Evolutionary conservation across 805 yeast species (phyloP), one percentile per base, ranked within the genome.

Genomic region (Candida fluviatilis): DNA sequence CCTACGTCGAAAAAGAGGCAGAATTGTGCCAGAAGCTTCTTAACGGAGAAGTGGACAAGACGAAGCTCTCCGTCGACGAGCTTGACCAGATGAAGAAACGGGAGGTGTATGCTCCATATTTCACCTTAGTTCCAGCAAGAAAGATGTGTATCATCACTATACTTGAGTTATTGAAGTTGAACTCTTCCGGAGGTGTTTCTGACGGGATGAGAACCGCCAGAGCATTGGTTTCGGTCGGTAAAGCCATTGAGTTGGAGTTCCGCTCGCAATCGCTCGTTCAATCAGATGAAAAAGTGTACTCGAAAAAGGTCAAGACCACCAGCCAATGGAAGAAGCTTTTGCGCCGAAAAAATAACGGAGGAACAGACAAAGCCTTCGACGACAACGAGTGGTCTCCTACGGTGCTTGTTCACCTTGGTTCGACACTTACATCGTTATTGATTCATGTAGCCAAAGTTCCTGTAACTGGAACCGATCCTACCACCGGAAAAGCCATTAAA

Each of bases 171-270:
- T 62, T 91, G 50, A 83, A 84, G 46, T 62, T 84, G 38, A 78
- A 82, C 45, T 76, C 89, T 3, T 78, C 90, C 2, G 82, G 86
- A 27, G 95, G 89, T 28, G 73, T 80, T 21, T 69, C 73, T 10
- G 88, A 84, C 45, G 96, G 95, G 29, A 80, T 88, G 77, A 73
- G 90, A 49, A 82, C 91, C 0, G 86, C 95, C 0, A 73, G 86
- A 47, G 89, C 95, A 0, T 86, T 89, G 12, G 66, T 84, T 14
- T 71, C 84, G 0, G 88, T 91, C 4, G 95, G 96, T 6, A 79
- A 74, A 47, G 89, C 95, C 10, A 71, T 91, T 16, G 96, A 91
- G 55, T 61, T 81, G 49, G 98, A 93, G 57, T 86, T 82, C 56
- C 76, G 82, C 48, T 75, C 95, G 0, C 88, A 84, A 50, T 71